Evolutionary conservation across 1,139 yeast species (phyloP).

Genomic region (Blastobotrys capitulatus): DNA sequence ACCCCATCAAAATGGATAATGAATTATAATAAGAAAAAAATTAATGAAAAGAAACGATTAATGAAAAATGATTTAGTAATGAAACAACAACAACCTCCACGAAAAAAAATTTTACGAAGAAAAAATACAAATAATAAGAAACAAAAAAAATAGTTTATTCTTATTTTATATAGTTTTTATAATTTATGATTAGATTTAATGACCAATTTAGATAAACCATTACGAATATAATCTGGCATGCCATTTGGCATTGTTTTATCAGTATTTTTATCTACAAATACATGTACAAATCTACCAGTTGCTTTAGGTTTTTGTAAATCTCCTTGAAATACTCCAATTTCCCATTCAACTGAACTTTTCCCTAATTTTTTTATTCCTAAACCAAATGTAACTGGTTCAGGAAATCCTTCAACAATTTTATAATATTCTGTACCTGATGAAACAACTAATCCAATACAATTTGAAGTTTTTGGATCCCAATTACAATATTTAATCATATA

Average conservation of each 20-base stretch:
- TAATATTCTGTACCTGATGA: constrained; percentile 28
- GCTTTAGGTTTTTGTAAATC: constrained; percentile 24
- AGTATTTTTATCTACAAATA: constrained; percentile 28
- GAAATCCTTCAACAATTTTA: constrained; percentile 29
- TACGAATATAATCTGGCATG: constrained; percentile 20
- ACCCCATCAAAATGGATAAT: constrained; percentile 14
- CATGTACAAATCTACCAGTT: constrained; percentile 28
- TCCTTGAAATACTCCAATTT: constrained; percentile 30
- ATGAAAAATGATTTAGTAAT: neutral
- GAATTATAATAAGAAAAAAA: neutral
- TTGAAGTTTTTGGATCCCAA: constrained; percentile 15
- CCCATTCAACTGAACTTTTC: constrained; percentile 28
- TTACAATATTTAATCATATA: constrained; percentile 27
- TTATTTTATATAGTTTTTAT: neutral
- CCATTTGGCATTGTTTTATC: constrained; percentile 23
- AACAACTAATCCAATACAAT: constrained; percentile 29
- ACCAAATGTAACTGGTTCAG: constrained; percentile 28
- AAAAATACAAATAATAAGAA: too few relatives aligned
- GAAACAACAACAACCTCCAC: neutral
- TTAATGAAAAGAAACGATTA: neutral
- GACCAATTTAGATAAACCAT: constrained; percentile 17
- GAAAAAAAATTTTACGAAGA: constrained; percentile 1
- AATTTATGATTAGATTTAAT: constrained; percentile 7
- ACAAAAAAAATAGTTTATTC: too few relatives aligned
- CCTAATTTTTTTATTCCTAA: constrained; percentile 28